Conservation (phyloP, 208 protist species). For the Trichomonas vaginalis region DNA sequence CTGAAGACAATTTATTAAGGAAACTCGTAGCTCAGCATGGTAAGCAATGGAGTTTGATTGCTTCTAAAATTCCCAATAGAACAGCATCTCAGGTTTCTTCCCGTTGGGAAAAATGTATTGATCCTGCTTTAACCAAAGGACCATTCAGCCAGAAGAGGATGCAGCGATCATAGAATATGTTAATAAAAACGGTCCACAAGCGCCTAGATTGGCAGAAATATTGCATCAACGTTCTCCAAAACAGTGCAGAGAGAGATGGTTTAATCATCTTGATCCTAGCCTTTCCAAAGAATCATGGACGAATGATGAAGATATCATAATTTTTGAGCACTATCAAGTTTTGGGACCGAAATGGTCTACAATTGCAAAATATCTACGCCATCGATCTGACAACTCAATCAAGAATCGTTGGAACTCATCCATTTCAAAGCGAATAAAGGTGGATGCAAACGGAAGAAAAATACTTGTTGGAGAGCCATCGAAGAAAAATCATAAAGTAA, state of each 20-base stretch:
- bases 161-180: neutral
- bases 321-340: neutral
- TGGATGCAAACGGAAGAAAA: neutral
- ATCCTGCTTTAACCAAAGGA: neutral
- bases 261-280: conserved; percentile 10
- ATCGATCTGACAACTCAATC: neutral
- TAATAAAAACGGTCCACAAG: neutral
- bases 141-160: conserved; percentile 7
- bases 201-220: neutral
- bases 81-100: neutral
- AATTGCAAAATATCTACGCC: neutral
- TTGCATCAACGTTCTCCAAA: neutral
- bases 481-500: neutral
- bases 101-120: neutral
- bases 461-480: neutral
- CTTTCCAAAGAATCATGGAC: neutral
- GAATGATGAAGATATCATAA: neutral
- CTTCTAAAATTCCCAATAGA: neutral
- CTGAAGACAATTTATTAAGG: neutral
- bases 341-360: neutral
- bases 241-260: neutral
- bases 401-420: neutral
- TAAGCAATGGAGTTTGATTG: neutral
- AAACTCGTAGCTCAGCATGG: neutral
- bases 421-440: neutral